Evolutionary conservation across 805 yeast genomes (phyloP), one percentile per base, ranked within the genome.

Genomic region (Candida dajiaensis): DNA sequence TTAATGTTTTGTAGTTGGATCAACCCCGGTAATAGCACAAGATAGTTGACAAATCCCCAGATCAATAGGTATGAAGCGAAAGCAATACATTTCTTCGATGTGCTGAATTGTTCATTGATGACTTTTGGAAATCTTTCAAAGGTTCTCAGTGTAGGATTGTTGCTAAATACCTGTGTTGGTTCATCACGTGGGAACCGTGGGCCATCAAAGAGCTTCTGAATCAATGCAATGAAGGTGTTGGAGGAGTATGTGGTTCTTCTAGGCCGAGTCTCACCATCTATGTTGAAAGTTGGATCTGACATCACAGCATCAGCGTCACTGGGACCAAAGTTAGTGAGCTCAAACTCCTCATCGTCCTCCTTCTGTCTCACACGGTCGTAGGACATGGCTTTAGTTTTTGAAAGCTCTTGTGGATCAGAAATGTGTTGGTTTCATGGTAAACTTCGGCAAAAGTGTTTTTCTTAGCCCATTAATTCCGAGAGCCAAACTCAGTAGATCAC

Each of bases 101-200:
- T 22, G 15, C 44, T 29, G 15, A 44, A 41, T 16, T 36, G 22
- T 9, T 21, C 37, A 12, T 28, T 47, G 25, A 50, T 36, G 1
- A 23, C 9, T 7, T 15, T 15, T 3, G 53, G 53, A 21, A 44
- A 47, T 22, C 50, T 35, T 10, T 50, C 53, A 33, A 47, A 42
- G 7, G 46, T 40, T 9, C 25, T 36, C 12, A 50, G 19, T 9
- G 28, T n/a, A 6, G n/a, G 29, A n/a, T 25, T 35, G 9, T 8
- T 40, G 4, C 26, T 33, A n/a, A 40, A 42, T 5, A 33, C 20
- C n/a, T 44, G 38, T 8, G 53, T 50, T 4, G 46, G 41, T 13
- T 41, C 41, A 41, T 47, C 50, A 12, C 19, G 19, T 1, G 42
- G 42, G 3, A 18, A 12, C 3, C 38, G 35, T 2, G 48, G 48